phyloP scores from a whole-genome alignment of 176 grass and related monocot genomes.

The Rhynchospora pubera region DNA sequence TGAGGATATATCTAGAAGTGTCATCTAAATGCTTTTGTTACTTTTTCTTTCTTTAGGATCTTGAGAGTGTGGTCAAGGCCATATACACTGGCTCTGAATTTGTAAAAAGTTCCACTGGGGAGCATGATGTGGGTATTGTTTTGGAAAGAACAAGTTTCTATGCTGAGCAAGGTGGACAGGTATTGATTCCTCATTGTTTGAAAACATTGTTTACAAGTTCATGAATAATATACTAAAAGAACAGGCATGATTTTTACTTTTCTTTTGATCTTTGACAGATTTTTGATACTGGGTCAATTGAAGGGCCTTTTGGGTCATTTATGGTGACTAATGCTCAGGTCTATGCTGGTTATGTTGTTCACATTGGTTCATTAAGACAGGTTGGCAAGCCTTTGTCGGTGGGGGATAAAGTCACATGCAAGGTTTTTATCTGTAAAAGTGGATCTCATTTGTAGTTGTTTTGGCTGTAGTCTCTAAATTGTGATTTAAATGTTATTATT shows the following conservation, averaged over 20 bases:
- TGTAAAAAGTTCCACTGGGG: slow-evolving; percentile 30
- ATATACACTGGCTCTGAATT: slow-evolving; percentile 77
- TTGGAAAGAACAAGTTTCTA: slow-evolving; percentile 95
- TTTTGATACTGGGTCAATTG: slow-evolving; percentile 76
- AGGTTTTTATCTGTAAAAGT: slow-evolving; percentile 29
- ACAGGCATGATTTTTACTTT: slow-evolving; percentile 15
- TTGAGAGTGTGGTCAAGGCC: slow-evolving; percentile 72
- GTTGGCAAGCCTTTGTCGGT: slow-evolving; percentile 38
- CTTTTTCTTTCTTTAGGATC: slow-evolving; percentile 39
- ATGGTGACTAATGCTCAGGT: slow-evolving; percentile 76
- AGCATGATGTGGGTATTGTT: slow-evolving; percentile 59
- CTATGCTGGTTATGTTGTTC: slow-evolving; percentile 83
- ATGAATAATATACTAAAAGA: background rate
- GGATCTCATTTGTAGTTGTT: background rate
- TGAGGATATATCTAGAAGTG: background rate
- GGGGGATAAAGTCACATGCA: slow-evolving; percentile 66
- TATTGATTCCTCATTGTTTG: slow-evolving; percentile 26
- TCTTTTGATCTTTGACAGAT: slow-evolving; percentile 40
- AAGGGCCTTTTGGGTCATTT: slow-evolving; percentile 81
- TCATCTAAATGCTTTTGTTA: background rate
- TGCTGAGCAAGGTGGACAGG: slow-evolving; percentile 96
- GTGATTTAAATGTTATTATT: slow-evolving; percentile 28
- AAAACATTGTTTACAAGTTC: background rate
- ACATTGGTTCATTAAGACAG: slow-evolving; percentile 53
- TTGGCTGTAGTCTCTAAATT: background rate